Evolutionary conservation across 305 asterid species (phyloP), one percentile per base, ranked within the genome.

Genomic region (Rubia occidens): DNA sequence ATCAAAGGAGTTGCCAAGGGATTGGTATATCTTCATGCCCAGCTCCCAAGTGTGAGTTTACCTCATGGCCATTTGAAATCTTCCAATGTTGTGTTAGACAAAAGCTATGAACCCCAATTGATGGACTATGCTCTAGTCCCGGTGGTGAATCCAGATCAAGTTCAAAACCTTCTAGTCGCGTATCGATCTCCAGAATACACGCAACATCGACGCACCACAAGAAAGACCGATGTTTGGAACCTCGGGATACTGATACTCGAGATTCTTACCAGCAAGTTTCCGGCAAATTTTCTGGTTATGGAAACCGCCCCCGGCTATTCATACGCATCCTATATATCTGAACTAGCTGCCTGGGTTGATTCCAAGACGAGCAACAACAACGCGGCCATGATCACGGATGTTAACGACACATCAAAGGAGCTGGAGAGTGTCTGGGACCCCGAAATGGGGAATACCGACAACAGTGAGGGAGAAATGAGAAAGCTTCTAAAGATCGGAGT

Each of bases 171-270:
- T 71, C 82, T 91, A 11, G 85, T 89, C 39, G 94, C 90, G 0
- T 87, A 87, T 71, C 89, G 84, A 58, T 85, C 95, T 0, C 96
- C 96, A 0, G 97, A 91, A 60, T 87, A 79, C 18, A 79, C 85
- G 6, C 76, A 66, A 20, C 47, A 55, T 1, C 85, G 86, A n/a
- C 81, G 80, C 11, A 70, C 78, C 18, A 75, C 86, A 21, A 89
- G 83, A 84, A 91, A 87, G 70, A 86, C 91, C 29, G 97, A 91
- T 18, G 96, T 91, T 6, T 91, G 97, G 97, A 82, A 90, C 78
- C 77, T 91, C 51, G 97, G 97, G 21, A 78, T 87, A 53, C 69
- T 91, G 66, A 91, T 91, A 55, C 62, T 91, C 2, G 97, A 91
- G 80, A 85, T 76, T 4, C 72, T 91, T 18, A 87, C 90, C 0